phyloP scores from a whole-genome alignment of 202 grass and related monocot genomes.

The Schoenoplectus triqueter region DNA sequence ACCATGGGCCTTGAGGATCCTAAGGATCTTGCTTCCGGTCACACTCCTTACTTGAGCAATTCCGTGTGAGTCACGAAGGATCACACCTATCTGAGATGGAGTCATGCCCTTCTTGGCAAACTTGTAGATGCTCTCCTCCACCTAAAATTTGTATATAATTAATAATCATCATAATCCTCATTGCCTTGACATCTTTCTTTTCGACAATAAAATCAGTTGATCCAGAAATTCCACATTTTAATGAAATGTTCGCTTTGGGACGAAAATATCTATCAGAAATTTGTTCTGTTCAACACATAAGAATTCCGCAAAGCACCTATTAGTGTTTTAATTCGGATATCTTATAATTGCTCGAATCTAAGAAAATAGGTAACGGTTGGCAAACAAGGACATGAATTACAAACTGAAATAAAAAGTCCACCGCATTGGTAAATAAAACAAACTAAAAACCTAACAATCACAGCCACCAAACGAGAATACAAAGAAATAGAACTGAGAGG shows the following conservation, averaged over 20 bases:
- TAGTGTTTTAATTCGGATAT: background rate
- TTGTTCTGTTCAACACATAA: background rate
- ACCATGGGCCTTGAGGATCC: constrained; percentile 85
- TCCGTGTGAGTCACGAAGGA: constrained; percentile 76
- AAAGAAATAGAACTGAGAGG: background rate
- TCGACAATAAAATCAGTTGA: background rate
- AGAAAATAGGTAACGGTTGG: background rate
- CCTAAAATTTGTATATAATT: constrained; percentile 40
- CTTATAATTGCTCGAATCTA: background rate
- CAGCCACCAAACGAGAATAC: background rate
- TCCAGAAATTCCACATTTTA: background rate
- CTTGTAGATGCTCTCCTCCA: constrained; percentile 70
- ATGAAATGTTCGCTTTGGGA: background rate
- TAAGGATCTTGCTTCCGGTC: constrained; percentile 83
- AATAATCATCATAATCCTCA: background rate
- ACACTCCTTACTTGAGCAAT: constrained; percentile 74
- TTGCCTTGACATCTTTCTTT: background rate
- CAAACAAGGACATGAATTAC: background rate
- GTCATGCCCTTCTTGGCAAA: constrained; percentile 77
- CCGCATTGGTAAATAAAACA: background rate
- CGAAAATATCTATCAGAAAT: background rate
- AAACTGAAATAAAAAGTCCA: background rate
- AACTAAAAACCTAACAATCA: background rate
- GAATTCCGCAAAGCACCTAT: background rate
- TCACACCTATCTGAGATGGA: constrained; percentile 77